Evolutionary conservation across 805 yeast species (phyloP).

Genomic region (Schizosaccharomyces lindneri): DNA sequence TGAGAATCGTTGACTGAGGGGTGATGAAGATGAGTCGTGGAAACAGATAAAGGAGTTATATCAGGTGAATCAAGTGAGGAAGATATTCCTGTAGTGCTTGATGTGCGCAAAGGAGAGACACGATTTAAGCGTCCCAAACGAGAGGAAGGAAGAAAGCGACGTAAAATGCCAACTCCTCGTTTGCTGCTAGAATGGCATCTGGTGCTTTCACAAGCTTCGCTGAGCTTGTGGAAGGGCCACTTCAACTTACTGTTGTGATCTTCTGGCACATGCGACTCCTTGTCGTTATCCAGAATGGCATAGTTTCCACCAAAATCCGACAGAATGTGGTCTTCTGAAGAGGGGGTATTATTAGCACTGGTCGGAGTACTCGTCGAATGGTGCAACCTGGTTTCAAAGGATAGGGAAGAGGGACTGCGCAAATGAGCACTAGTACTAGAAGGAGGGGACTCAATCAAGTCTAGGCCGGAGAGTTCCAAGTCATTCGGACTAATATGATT

Average conservation of each 20-base stretch:
- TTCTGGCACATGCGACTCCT: too few species aligned
- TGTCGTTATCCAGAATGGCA: too few species aligned
- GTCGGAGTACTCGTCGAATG: too few species aligned
- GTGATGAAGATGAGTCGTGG: not conserved
- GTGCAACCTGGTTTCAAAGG: too few species aligned
- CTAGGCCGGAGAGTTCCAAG: too few species aligned
- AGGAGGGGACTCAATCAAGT: too few species aligned
- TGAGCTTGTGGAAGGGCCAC: not conserved
- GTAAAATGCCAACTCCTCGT: not conserved
- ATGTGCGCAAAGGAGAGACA: not conserved
- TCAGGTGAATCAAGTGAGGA: not conserved
- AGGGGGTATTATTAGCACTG: too few species aligned
- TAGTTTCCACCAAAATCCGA: too few species aligned
- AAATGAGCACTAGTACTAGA: too few species aligned
- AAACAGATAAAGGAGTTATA: not conserved
- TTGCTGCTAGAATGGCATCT: not conserved
- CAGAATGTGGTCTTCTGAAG: too few species aligned
- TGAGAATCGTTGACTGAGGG: not conserved
- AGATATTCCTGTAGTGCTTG: not conserved
- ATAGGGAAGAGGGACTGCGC: not conserved
- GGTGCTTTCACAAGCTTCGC: too few species aligned
- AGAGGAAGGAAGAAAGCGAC: not conserved
- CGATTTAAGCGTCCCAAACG: not conserved
- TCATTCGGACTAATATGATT: too few species aligned
- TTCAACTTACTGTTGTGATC: not conserved